Base-by-base conservation (phyloP, 768 basidiomycete genomes). In the Gloeophyllum trabeum region DNA sequence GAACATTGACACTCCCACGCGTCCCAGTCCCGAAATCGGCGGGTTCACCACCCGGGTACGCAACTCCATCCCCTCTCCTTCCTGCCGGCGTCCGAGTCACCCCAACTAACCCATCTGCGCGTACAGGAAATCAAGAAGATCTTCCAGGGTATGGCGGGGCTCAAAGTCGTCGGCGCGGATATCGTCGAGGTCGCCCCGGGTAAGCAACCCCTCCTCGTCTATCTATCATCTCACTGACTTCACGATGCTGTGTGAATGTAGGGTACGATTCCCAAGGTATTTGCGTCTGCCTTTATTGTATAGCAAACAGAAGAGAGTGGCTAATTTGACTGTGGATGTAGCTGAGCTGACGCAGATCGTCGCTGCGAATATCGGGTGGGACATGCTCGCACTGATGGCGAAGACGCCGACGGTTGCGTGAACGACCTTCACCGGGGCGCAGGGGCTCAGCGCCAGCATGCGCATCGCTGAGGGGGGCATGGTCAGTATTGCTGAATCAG, bases 121-220 rank as follows among this genome's bases (percentile, higher is more conserved):
- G 5, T 5, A 35, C 37, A 52, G 53, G 58, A 61, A 42, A 54
- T 63, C 41, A 59, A 60, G 52, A 57, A 60, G 45, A 63, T 63
- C 43, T 51, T 63, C 12, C 54, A 60, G 32, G 60, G 59, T 12
- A 48, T 62, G 4, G 43, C 53, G 1, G 61, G 55, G 30, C 58
- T 63, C 40, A 62, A 62, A 48, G 54, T 62, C 40, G 59, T 63
- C 21, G 62, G 61, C 32, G 60, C 58, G 4, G 61, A 63, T 39
- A 47, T 54, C 30, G 53, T 61, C 10, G 57, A 61, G 37, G 58
- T 59, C 24, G 56, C 58, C 7, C 61, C 60, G 13, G 57, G 49
- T 52, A 37, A 24, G 48, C 35, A 40, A 4, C 40, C 45, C 30
- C 42, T 39, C 19, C 5, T 12, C 24, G 28, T 32, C 26, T 22